phyloP scores from a whole-genome alignment of 2,329 filamentous ascomycete species.

The Proliferodiscus dingleyae region DNA sequence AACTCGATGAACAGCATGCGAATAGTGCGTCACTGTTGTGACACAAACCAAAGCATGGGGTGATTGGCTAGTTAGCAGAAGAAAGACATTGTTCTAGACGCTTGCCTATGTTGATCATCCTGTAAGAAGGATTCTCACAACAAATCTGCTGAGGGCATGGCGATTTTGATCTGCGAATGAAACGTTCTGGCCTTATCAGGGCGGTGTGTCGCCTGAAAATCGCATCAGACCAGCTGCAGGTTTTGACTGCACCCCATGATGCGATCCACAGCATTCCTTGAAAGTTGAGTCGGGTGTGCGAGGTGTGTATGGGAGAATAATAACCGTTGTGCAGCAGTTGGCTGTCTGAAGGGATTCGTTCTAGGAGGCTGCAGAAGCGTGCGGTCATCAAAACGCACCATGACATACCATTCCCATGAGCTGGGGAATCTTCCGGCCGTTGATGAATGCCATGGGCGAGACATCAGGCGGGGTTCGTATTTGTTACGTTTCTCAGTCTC shows the following conservation, averaged over 20 bases:
- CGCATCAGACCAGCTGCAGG: constrained; percentile 1
- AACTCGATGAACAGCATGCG: too few relatives aligned
- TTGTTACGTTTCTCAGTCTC: neutral
- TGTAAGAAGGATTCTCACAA: too few relatives aligned
- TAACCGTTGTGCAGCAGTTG: neutral
- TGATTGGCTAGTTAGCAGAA: constrained; percentile 8
- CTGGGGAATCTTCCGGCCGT: constrained; percentile 7
- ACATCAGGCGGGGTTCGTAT: constrained; percentile 1
- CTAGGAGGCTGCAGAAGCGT: neutral
- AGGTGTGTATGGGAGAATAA: neutral
- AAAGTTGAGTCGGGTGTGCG: constrained; percentile 4
- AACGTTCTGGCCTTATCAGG: constrained; percentile 18
- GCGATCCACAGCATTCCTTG: constrained; percentile 1
- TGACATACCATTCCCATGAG: constrained; percentile 10
- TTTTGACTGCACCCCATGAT: constrained; percentile 10
- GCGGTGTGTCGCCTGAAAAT: constrained; percentile 8
- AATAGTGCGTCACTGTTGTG: too few relatives aligned
- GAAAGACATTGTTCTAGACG: constrained; percentile 1
- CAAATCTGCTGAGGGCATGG: neutral
- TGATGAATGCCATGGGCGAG: constrained; percentile 10
- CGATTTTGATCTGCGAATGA: constrained; percentile 17
- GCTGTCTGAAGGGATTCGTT: constrained; percentile 1
- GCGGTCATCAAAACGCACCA: constrained; percentile 10
- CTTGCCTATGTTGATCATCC: constrained; percentile 1
- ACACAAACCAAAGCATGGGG: too few relatives aligned